Evolutionary conservation across 2,329 filamentous ascomycete species (phyloP).

Genomic region (Neoarthrinium moseri): DNA sequence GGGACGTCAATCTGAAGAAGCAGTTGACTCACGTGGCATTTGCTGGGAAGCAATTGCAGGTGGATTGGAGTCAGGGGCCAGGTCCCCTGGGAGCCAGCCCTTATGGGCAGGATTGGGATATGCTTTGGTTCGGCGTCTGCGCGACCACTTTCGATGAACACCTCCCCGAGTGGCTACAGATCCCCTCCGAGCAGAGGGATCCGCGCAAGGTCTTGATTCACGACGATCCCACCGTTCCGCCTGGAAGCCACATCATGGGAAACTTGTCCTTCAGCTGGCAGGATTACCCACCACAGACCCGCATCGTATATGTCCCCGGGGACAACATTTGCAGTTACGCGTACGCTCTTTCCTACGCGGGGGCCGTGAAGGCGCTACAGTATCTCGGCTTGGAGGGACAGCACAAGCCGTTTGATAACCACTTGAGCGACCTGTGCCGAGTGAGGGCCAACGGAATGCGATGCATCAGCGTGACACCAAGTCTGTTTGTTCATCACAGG

Average conservation of each 20-base stretch:
- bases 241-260: slow-evolving; percentile 20
- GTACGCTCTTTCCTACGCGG: slow-evolving; percentile 31
- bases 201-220: slow-evolving; percentile 17
- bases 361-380: slow-evolving; percentile 31
- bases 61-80: not conserved
- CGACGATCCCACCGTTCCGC: slow-evolving; percentile 25
- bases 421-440: slow-evolving; percentile 32
- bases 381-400: slow-evolving; percentile 33
- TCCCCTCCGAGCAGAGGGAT: slow-evolving; percentile 7
- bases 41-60: slow-evolving; percentile 8
- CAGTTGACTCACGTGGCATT: slow-evolving; percentile 24
- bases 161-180: slow-evolving; percentile 15
- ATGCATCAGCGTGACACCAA: slow-evolving; percentile 28
- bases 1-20: slow-evolving; percentile 33
- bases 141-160: slow-evolving; percentile 32
- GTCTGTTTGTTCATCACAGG: slow-evolving; percentile 29
- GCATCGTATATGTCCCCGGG: slow-evolving; percentile 33
- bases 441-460: slow-evolving; percentile 21
- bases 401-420: slow-evolving; percentile 29
- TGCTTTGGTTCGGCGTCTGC: slow-evolving; percentile 53
- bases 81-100: slow-evolving; percentile 23
- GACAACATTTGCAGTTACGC: slow-evolving; percentile 38
- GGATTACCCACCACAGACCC: slow-evolving; percentile 29
- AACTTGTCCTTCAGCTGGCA: slow-evolving; percentile 24
- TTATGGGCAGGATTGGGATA: slow-evolving; percentile 51